These are phyloP conservation scores for Acanthamoeba sp. DNA, from an alignment of 208 protist genomes.

Conservation along the genomic window DNA sequence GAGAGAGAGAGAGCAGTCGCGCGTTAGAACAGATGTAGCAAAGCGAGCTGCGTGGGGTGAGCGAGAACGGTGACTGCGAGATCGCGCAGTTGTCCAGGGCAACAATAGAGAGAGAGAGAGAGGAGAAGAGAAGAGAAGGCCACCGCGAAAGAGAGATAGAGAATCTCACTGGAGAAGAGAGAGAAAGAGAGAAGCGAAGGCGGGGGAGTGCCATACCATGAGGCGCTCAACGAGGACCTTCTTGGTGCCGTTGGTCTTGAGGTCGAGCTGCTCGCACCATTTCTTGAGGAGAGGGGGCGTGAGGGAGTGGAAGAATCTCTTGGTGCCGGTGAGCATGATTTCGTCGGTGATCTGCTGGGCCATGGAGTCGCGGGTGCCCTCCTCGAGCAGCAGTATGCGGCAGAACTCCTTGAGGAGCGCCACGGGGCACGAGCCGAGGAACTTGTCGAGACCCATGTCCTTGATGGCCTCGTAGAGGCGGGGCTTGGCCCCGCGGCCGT, in stretches of 20 bases:
- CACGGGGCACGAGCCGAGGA: constrained; percentile 26
- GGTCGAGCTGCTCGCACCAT: constrained; percentile 4
- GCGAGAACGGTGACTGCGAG: no score
- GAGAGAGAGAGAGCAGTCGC: no score
- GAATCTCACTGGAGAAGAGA: background rate
- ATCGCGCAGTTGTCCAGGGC: no score
- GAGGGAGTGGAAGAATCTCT: constrained; percentile 56
- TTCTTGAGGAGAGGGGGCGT: background rate
- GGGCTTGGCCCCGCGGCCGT: constrained; percentile 20
- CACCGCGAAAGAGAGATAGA: background rate
- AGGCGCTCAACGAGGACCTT: constrained; percentile 56
- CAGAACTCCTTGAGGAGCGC: constrained; percentile 60
- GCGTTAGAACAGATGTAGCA: no score
- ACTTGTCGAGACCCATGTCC: constrained; percentile 25
- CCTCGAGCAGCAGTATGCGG: constrained; percentile 57
- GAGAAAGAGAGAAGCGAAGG: background rate
- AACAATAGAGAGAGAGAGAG: background rate
- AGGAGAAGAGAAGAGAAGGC: background rate
- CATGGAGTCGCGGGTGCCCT: constrained; percentile 62
- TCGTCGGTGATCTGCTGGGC: constrained; percentile 61
- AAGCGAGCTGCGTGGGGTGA: no score
- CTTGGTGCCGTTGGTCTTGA: constrained; percentile 29
- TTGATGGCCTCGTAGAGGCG: background rate
- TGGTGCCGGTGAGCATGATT: constrained; percentile 71
- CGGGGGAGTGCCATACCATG: background rate